Evolutionary conservation across 2,329 filamentous ascomycete species (phyloP), one percentile per base, ranked within the genome.

Genomic region (Aspergillus ibericus): DNA sequence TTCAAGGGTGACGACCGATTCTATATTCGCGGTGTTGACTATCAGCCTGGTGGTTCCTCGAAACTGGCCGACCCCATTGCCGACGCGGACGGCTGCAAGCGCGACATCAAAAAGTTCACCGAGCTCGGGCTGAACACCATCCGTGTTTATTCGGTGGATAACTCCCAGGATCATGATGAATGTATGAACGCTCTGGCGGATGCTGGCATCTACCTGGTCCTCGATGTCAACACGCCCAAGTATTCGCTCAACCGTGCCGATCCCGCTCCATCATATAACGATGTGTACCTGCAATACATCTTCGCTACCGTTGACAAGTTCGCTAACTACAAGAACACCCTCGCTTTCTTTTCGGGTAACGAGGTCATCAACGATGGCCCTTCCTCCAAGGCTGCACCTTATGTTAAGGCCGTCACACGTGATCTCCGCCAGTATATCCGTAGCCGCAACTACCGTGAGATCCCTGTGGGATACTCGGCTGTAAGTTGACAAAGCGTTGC

Each of bases 111-210:
- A 53, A 82, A 91, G 73, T 96, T 96, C 86, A 85, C 91, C 81
- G 85, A 92, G 66, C 83, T 97, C 52, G 92, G 92, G 50, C 81
- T 96, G 78, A 97, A 97, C 82, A 92, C 92, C 25, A 83, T 97
- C 72, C 92, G 93, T 76, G 90, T 96, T 62, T 97, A 96, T 83
- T 92, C 89, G 15, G 88, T 96, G 66, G 93, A 97, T 82, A 96
- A 96, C 83, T 88, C 87, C 52, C 80, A 82, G 67, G 78, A 88
- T 75, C 93, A 97, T 79, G 88, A 93, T 69, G 83, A 86, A 62
- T 97, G 93, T 82, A 97, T 97, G 93, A 80, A 83, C 60, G 82
- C 84, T 47, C 83, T 96, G 61, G 88, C 86, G 53, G 89, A 90
- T 69, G 92, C 91, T 63, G 91, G 91, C 69, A 96, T 96, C 81